Evolutionary conservation across 176 grass and related monocot species (phyloP), one percentile per base, ranked within the genome.

Genomic region (Paspalum notatum): DNA sequence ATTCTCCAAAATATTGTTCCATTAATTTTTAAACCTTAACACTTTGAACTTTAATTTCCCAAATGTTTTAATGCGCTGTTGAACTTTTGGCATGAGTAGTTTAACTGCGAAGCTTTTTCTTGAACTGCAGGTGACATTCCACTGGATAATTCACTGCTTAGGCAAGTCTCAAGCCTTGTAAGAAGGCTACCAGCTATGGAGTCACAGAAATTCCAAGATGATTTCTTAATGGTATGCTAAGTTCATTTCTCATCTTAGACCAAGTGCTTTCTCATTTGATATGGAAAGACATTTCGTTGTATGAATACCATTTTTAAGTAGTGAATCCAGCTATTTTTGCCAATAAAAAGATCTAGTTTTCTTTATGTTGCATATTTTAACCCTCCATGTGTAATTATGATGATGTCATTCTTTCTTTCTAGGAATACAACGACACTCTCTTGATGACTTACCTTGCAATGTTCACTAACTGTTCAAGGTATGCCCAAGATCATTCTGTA

Each of bases 381-480:
- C 15, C 12, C 68, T 66, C 4, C 14, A 7, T 71, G 59, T 61
- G 67, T 50, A 52, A 71, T 57, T 4, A 58, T 58, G 39, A 22
- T 84, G 8, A 26, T n/a, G 5, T 9, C 4, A 85, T 70, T 85
- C 41, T 77, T 74, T 82, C 17, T 79, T 80, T 91, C 66, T 82
- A 99, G 96, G 96, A 99, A 83, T 99, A 91, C 79, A 99, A 99
- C 49, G 90, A 99, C 76, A 99, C 93, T 17, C 96, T 99, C 51
- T 86, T 99, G 55, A 84, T 99, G 89, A 93, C 96, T n/a, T 99
- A 99, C 83, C 90, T 99, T 24, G 92, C 96, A 42, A 99, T 91
- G 90, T 86, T 99, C 84, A 99, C 96, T 4, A 99, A 95, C 76
- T 99, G 92, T 81, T 93, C 90, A 12, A 94, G 92, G 96, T 99